Evolutionary conservation across 306 rosid species (phyloP).

Genomic region (Elaeagnus macrophylla): DNA sequence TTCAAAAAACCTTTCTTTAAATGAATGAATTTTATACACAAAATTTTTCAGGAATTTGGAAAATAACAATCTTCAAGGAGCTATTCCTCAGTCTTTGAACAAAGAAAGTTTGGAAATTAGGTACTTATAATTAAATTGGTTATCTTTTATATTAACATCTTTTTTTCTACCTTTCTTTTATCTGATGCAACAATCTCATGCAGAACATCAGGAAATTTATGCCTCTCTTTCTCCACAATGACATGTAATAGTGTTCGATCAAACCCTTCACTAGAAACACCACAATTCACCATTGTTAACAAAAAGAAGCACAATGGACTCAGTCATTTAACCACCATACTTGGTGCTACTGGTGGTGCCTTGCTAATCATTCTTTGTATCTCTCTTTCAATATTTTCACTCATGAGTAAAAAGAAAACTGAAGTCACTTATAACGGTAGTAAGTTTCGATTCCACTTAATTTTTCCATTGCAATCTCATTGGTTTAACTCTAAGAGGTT

Average conservation of each 20-base stretch:
- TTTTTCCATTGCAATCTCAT: neutral
- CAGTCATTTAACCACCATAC: conserved; percentile 33
- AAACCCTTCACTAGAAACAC: conserved; percentile 61
- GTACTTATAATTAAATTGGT: conserved; percentile 30
- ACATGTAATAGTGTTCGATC: conserved; percentile 45
- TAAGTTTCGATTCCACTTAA: conserved; percentile 23
- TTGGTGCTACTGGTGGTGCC: conserved; percentile 51
- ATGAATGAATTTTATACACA: conserved; percentile 10
- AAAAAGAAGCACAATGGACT: conserved; percentile 31
- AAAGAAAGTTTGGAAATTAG: conserved; percentile 62
- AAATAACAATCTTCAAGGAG: conserved; percentile 74
- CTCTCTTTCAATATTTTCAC: conserved; percentile 30
- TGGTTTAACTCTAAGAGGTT: conserved; percentile 6
- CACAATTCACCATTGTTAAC: conserved; percentile 58
- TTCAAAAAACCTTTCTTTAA: conserved; percentile 1
- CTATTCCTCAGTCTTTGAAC: conserved; percentile 69
- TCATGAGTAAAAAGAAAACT: conserved; percentile 41
- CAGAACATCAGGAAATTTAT: conserved; percentile 74
- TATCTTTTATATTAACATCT: too few relatives aligned
- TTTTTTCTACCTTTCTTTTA: too few relatives aligned
- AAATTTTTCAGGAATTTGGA: conserved; percentile 56
- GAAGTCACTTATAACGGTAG: conserved; percentile 38
- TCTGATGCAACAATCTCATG: too few relatives aligned
- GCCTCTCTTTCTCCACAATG: conserved; percentile 65
- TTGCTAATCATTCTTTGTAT: conserved; percentile 35